These are phyloP conservation scores for Aquilaria agallochum DNA, from an alignment of 441 rosid species.

Conservation along the genomic window DNA sequence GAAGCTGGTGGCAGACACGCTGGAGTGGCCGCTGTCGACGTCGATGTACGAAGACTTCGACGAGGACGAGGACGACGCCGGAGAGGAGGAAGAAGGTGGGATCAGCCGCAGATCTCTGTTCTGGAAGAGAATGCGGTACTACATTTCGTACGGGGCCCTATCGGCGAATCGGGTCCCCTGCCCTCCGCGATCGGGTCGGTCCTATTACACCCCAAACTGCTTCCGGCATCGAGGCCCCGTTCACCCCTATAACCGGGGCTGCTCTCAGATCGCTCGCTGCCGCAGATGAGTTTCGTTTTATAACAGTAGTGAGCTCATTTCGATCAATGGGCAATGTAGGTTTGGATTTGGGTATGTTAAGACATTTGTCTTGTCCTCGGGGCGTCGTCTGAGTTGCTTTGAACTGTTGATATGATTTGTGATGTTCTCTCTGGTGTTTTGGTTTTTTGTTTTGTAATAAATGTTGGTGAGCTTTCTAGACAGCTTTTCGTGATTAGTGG, in stretches of 20 bases:
- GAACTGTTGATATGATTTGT: no score
- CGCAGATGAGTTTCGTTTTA: constrained; percentile 37
- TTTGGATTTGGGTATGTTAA: neutral
- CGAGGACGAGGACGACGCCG: constrained; percentile 17
- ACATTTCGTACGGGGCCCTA: constrained; percentile 88
- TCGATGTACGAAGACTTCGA: constrained; percentile 26
- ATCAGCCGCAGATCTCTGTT: constrained; percentile 58
- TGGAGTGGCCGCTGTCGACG: constrained; percentile 54
- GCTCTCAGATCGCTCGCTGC: constrained; percentile 75
- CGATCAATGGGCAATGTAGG: neutral
- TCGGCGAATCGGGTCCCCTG: constrained; percentile 84
- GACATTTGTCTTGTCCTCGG: neutral
- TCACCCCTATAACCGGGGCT: constrained; percentile 74
- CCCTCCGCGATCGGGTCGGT: constrained; percentile 91
- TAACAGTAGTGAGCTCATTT: no score
- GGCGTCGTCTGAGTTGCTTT: no score
- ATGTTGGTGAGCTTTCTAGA: no score
- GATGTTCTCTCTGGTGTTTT: no score
- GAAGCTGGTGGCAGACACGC: constrained; percentile 29
- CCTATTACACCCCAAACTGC: constrained; percentile 84
- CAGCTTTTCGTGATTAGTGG: no score
- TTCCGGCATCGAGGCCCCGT: constrained; percentile 57
- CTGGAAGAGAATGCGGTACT: constrained; percentile 57
- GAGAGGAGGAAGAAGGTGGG: constrained; percentile 21
- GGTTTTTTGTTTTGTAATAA: no score